Base-by-base conservation (phyloP, 2,329 filamentous ascomycete species). In the Camillea tinctor region DNA sequence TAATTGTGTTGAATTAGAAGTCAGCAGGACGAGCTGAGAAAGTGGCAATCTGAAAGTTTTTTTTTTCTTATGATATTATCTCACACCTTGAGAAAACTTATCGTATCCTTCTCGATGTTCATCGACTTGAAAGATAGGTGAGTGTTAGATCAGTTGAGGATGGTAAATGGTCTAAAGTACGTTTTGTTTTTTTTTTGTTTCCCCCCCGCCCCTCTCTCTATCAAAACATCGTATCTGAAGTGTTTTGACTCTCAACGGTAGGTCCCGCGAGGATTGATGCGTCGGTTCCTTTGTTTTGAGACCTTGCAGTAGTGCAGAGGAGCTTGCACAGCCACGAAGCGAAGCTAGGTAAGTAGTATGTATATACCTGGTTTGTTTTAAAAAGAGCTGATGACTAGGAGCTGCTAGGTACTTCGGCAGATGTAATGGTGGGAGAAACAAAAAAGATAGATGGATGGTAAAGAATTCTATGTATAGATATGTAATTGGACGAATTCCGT, bases 231-330 rank as follows among this genome's bases (percentile, higher is more conserved):
- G 11, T 15, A 11, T 44, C 17, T 44, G 36, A 15, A 44, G 15
- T 44, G 36, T n/a, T 44, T 44, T 44, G 36, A 44, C 36, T 44
- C 4, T n/a, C 36, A 15, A 44, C 36, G 11, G 36, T 44, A 44
- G 36, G n/a, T 44, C 19, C 36, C 55, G 48, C 50, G 54, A n/a
- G n/a, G n/a, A 56, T 52, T 54, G 52, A 58, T 54, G 59, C 36
- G 54, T 60, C 54, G 57, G 56, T 58, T 61, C 61, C 57, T 61
- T 52, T 52, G 15, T 44, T 44, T 59, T 57, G 57, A 58, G 61
- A 60, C 30, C 60, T 36, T 61, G 61, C 61, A 61, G 59, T 62
- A 64, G 63, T 49, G 61, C 19, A 64, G 60, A 54, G 61, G 51
- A 57, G 52, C 55, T 19, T 15, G 55, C 64, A 64, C 59, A 66